Evolutionary conservation across 129 eudicot genomes (phyloP).

Genomic region (Ambrosia artemisiifolia): DNA sequence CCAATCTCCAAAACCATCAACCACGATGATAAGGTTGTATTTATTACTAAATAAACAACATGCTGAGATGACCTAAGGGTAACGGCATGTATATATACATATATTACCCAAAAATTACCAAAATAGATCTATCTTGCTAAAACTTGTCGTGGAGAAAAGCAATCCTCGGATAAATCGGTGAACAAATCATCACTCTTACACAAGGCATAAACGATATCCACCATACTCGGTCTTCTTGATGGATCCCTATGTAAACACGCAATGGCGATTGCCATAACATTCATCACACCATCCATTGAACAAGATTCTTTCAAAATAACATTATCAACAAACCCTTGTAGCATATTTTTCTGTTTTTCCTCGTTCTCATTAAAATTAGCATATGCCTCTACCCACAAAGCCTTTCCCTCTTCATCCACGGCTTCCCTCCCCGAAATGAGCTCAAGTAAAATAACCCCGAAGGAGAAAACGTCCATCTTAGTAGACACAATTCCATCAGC

Average conservation of each 20-base stretch:
- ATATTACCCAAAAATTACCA: not conserved
- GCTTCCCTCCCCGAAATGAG: slow-evolving; percentile 73
- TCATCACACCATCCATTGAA: slow-evolving; percentile 52
- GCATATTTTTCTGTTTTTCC: slow-evolving; percentile 30
- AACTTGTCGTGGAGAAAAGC: slow-evolving; percentile 49
- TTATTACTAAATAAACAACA: too few relatives aligned
- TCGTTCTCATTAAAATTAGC: slow-evolving; percentile 45
- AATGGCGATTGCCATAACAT: slow-evolving; percentile 54
- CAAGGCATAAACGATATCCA: slow-evolving; percentile 84
- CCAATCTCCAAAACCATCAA: too few relatives aligned
- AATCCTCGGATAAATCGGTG: slow-evolving; percentile 65
- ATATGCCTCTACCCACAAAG: slow-evolving; percentile 50
- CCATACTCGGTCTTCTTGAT: slow-evolving; percentile 67
- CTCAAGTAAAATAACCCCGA: slow-evolving; percentile 88
- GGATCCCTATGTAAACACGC: slow-evolving; percentile 81
- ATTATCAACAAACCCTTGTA: slow-evolving; percentile 60
- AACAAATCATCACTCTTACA: slow-evolving; percentile 75
- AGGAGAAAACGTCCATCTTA: slow-evolving; percentile 80
- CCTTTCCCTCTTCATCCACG: slow-evolving; percentile 56
- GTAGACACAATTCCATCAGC: slow-evolving; percentile 82
- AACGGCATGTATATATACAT: too few relatives aligned
- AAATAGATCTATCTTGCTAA: slow-evolving; percentile 45
- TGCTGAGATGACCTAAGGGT: not conserved
- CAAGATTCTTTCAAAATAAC: slow-evolving; percentile 38
- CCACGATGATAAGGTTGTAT: too few relatives aligned